Percentiles rank a stretch among this genome's conserved stretches.
Conservation (phyloP, 352 stramenopile genomes). For the Phytophthora brassicae region DNA sequence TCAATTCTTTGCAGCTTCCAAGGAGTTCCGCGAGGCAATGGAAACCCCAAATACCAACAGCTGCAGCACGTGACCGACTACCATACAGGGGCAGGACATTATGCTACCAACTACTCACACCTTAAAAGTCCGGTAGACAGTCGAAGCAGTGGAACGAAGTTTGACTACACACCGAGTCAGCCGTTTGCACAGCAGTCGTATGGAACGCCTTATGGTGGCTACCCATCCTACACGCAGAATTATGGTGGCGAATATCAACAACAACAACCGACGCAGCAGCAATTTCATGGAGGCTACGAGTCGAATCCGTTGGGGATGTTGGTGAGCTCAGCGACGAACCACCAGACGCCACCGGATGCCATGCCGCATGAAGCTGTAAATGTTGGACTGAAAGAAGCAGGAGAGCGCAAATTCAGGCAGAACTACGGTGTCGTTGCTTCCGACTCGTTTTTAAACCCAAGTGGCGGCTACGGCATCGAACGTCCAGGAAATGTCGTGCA, state of each 20-base stretch:
- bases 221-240: constrained; percentile 39
- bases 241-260: constrained; percentile 38
- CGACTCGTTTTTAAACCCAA: constrained; percentile 39
- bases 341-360: constrained; percentile 33
- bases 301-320: constrained; percentile 53
- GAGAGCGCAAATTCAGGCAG: constrained; percentile 44
- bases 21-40: constrained; percentile 17
- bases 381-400: constrained; percentile 42
- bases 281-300: constrained; percentile 38
- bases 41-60: constrained; percentile 34
- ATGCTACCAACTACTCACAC: constrained; percentile 34
- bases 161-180: constrained; percentile 31
- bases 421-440: constrained; percentile 26
- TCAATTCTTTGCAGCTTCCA: constrained; percentile 35
- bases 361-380: constrained; percentile 43
- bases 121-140: constrained; percentile 28
- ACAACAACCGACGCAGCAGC: constrained; percentile 37
- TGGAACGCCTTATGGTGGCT: constrained; percentile 33
- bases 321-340: constrained; percentile 56
- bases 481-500: constrained; percentile 44
- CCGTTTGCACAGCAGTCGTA: constrained; percentile 41
- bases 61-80: constrained; percentile 45
- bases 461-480: constrained; percentile 30
- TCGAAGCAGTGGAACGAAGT: constrained; percentile 28
- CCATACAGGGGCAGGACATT: constrained; percentile 28